Percentiles rank a stretch among this genome's conserved stretches.
Conservation (phyloP, 805 yeast species). For the Saccharomycopsis sp. region DNA sequence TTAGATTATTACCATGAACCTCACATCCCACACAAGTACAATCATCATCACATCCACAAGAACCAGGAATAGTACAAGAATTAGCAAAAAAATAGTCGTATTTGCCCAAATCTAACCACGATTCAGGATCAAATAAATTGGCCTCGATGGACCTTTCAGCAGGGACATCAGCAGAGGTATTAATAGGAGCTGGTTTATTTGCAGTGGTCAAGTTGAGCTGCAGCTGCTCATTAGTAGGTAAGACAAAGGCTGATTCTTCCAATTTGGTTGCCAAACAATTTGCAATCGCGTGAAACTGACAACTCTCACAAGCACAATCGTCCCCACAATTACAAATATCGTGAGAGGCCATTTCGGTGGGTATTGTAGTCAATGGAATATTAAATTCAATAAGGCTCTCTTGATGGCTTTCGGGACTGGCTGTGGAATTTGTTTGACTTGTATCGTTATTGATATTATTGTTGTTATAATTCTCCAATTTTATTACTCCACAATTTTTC, state of each 20-base stretch:
- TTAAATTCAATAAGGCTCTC: too few relatives aligned
- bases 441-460: not conserved
- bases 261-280: too few relatives aligned
- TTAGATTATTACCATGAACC: constrained; percentile 16
- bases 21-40: constrained; percentile 22
- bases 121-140: too few relatives aligned
- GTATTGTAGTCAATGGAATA: too few relatives aligned
- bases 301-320: constrained; percentile 16
- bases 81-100: constrained; percentile 19
- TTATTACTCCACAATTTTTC: constrained; percentile 11
- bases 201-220: not conserved
- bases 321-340: constrained; percentile 18
- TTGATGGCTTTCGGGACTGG: too few relatives aligned
- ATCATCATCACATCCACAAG: constrained; percentile 21
- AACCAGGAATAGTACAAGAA: constrained; percentile 22
- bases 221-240: not conserved
- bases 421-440: too few relatives aligned
- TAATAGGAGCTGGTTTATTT: too few relatives aligned
- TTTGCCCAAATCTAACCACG: too few relatives aligned
- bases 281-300: constrained; percentile 16
- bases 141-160: too few relatives aligned
- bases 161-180: too few relatives aligned
- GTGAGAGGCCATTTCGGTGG: too few relatives aligned
- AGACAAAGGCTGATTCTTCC: not conserved
- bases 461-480: constrained; percentile 3